Evolutionary conservation across 768 basidiomycete genomes (phyloP), one percentile per base, ranked within the genome.

Genomic region (Russula sp.): DNA sequence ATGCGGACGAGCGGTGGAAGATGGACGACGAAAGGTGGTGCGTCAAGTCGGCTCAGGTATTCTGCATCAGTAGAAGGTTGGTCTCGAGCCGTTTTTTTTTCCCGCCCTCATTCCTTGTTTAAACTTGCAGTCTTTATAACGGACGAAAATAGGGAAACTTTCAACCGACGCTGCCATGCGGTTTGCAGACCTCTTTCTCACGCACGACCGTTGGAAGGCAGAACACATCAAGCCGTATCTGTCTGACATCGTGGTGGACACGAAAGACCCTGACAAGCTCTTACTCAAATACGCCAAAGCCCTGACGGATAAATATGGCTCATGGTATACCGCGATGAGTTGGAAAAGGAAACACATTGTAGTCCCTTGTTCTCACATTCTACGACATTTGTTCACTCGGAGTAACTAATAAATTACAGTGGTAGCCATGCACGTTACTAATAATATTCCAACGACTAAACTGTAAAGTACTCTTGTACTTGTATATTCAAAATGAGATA

Each of bases 161-260:
- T 90, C 95, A 1, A 73, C 83, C 0, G 89, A 92, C 57, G 89
- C 95, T 6, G 79, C 87, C 1, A 82, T 84, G 9, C 87, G 95
- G 18, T 98, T 98, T 76, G 75, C 83, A 11, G 92, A 96, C 67
- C 82, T 99, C 18, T 99, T 99, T 79, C 79, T 92, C 44, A 89
- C 88, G 10, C 84, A 87, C 6, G 67, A 83, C 24, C 83, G 83
- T 51, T 94, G 93, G 92, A 85, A 81, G 70, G 81, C 80, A 7
- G 85, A 89, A 14, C 92, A 95, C 20, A 89, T 98, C 64, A 75
- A 77, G 30, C 90, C 89, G 5, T 98, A 95, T 76, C 76, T 98
- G 16, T 75, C 79, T 6, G 93, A 93, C 67, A 85, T 97, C 61
- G 88, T 88, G 0, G 79, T 94, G 18, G 86, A 92, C 71, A 76